Evolutionary conservation across 2,329 filamentous ascomycete genomes (phyloP).

Genomic region (Fusarium sublunatum): DNA sequence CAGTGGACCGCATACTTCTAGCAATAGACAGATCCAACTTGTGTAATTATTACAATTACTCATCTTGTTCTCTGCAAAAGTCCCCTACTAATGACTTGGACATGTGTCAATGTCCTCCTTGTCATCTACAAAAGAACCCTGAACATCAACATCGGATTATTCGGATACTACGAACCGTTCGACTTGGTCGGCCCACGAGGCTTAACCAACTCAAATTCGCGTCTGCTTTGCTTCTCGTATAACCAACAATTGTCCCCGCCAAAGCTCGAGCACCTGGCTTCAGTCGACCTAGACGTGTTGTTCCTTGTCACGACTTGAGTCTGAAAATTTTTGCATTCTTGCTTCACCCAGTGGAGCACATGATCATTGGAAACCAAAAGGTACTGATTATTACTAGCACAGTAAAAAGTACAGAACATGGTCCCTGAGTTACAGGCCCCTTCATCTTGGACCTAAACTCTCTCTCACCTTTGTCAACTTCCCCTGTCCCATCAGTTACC

Average conservation of each 20-base stretch:
- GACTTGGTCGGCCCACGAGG: slow-evolving; percentile 25
- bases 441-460: slow-evolving; percentile 26
- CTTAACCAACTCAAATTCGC: slow-evolving; percentile 26
- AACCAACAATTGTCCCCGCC: slow-evolving; percentile 4
- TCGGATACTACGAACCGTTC: slow-evolving; percentile 21
- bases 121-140: slow-evolving; percentile 36
- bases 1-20: background rate
- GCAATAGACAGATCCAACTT: slow-evolving; percentile 11
- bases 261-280: background rate
- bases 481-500: slow-evolving; percentile 29
- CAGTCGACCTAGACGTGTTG: slow-evolving; percentile 8
- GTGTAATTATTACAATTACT: slow-evolving; percentile 36
- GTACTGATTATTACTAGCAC: slow-evolving; percentile 41
- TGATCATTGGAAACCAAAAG: slow-evolving; percentile 31
- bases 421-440: slow-evolving; percentile 23
- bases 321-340: slow-evolving; percentile 9
- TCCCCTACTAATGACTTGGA: slow-evolving; percentile 27
- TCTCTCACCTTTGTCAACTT: slow-evolving; percentile 28
- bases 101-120: slow-evolving; percentile 21
- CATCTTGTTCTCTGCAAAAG: slow-evolving; percentile 40
- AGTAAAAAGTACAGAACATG: slow-evolving; percentile 46
- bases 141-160: slow-evolving; percentile 5
- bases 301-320: slow-evolving; percentile 21
- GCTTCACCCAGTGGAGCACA: slow-evolving; percentile 18
- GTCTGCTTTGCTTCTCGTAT: slow-evolving; percentile 10